phyloP scores from a whole-genome alignment of 2,329 filamentous ascomycete genomes.

The Onygenales sp. region DNA sequence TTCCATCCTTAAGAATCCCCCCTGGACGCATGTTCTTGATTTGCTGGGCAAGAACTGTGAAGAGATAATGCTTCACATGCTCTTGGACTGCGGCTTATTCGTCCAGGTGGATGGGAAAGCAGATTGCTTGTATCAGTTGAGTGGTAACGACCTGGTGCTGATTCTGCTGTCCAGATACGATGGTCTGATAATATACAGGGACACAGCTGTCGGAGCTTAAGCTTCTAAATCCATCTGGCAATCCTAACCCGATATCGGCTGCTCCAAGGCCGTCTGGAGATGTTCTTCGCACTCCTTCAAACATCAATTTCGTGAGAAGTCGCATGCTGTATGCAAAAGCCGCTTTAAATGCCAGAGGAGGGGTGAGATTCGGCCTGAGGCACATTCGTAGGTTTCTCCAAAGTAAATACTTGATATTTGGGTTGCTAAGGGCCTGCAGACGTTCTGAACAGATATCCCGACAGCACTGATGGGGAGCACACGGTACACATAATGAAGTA shows the following conservation, averaged over 20 bases:
- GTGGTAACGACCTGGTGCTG: conserved; percentile 45
- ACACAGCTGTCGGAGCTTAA: conserved; percentile 2
- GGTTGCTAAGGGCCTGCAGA: conserved; percentile 43
- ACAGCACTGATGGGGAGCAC: conserved; percentile 40
- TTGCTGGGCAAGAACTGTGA: conserved; percentile 69
- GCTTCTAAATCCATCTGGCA: neutral
- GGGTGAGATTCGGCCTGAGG: conserved; percentile 63
- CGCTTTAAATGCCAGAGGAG: conserved; percentile 56
- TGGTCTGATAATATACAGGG: neutral
- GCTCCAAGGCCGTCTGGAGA: neutral
- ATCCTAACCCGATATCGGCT: neutral
- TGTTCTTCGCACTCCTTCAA: conserved; percentile 29
- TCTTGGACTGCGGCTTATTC: conserved; percentile 73
- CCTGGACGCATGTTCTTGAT: conserved; percentile 67
- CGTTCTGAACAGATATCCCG: conserved; percentile 63
- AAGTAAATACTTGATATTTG: neutral
- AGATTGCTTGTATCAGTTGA: conserved; percentile 68
- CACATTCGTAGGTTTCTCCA: conserved; percentile 60
- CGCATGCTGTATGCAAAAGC: conserved; percentile 80
- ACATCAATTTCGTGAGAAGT: conserved; percentile 68
- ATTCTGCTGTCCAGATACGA: neutral
- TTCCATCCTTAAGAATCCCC: conserved; percentile 53
- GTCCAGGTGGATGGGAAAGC: conserved; percentile 47
- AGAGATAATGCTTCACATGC: conserved; percentile 63
- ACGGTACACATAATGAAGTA: conserved; percentile 75